These are phyloP conservation scores for Pseudocercospora ulei DNA, from an alignment of 2,329 filamentous ascomycete species.

Conservation along the genomic window DNA sequence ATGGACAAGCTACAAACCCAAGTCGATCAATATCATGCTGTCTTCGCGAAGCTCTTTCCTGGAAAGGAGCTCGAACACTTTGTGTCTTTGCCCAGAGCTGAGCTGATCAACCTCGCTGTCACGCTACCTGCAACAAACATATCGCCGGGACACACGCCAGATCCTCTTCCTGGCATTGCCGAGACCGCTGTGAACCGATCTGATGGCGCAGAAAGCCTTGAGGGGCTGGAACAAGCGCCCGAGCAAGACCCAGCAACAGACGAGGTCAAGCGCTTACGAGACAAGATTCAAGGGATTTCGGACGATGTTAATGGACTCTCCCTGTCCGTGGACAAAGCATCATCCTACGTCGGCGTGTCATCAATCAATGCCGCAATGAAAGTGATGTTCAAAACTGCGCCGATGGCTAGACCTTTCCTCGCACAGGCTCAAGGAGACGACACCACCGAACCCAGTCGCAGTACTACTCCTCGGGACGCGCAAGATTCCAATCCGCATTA, in stretches of 20 bases:
- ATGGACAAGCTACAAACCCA: conserved; percentile 46
- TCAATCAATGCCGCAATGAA: conserved; percentile 32
- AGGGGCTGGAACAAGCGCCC: conserved; percentile 60
- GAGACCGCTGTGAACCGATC: conserved; percentile 35
- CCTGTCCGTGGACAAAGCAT: conserved; percentile 28
- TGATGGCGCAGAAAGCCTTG: conserved; percentile 46
- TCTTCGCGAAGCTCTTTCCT: conserved; percentile 40
- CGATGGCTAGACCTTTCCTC: conserved; percentile 26
- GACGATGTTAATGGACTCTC: conserved; percentile 33
- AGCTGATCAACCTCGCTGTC: conserved; percentile 40
- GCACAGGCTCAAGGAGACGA: conserved; percentile 25
- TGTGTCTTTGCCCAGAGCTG: conserved; percentile 37
- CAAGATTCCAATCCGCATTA: conserved; percentile 22
- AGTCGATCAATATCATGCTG: conserved; percentile 40
- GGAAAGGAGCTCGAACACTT: conserved; percentile 37
- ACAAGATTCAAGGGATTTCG: conserved; percentile 38
- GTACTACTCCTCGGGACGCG: conserved; percentile 22
- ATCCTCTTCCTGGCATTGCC: conserved; percentile 3
- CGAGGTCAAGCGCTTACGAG: conserved; percentile 44
- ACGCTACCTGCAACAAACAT: conserved; percentile 36
- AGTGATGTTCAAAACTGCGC: conserved; percentile 31
- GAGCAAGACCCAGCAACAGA: conserved; percentile 57
- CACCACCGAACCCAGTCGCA: conserved; percentile 27
- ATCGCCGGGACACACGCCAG: conserved; percentile 27
- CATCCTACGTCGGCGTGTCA: conserved; percentile 31